Evolutionary conservation across 768 basidiomycete genomes (phyloP), one percentile per base, ranked within the genome.

Genomic region (Mycena galopus): DNA sequence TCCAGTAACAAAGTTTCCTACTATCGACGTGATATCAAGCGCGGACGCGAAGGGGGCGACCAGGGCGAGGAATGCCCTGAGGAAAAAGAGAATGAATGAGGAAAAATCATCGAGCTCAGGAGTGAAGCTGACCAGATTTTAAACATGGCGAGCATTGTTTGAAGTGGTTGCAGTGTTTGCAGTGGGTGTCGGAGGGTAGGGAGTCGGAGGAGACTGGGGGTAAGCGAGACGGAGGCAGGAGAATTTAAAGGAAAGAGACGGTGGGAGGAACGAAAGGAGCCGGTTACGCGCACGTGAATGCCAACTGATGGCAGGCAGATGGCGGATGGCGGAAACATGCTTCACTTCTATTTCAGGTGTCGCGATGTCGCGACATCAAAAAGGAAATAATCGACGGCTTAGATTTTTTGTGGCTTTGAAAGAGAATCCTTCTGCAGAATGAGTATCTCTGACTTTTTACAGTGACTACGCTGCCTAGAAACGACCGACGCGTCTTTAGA

Each of bases 31-130:
- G 67, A 75, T 75, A 19, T 19, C 27, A 39, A 72, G 74, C 16
- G 74, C 74, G 17, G 61, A 72, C n/a, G 60, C 67, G 42, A 66
- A 72, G 58, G 74, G 59, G 23, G 71, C 71, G 29, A 67, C 71
- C 60, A 75, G 59, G 21, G 59, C 64, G 71, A 75, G 71, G 64
- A 69, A 44, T 16, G 67, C 67, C 25, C 74, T 75, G 44, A 19
- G 19, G 30, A 35, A 51, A 63, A 63, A 58, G 11, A 58, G 7
- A 51, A 17, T 29, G 11, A 50, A 19, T 29, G 8, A n/a, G 29
- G 32, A 51, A 6, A 58, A 59, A 21, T 16, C 23, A 30, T 2
- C 25, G 33, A 19, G 3, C 0, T 12, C 23, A 30, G 21, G 63
- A 11, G n/a, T 17, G 16, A 23, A 9, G 25, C 72, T 27, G 51